Base-by-base conservation (phyloP, 345 rosid genomes). In the Acer negundo region DNA sequence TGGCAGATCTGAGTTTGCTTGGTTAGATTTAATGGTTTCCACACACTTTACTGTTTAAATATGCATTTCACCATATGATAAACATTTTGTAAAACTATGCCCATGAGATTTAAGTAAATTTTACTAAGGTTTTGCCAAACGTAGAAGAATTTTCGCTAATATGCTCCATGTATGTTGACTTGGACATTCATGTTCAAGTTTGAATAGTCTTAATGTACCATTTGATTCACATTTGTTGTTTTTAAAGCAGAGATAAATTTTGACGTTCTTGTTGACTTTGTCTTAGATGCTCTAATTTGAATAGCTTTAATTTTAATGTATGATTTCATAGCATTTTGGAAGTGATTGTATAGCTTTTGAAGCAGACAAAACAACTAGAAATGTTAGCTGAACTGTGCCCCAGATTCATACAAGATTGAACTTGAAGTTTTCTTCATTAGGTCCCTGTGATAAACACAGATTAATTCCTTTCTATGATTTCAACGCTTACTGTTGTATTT, bases 1-100 rank as follows among this genome's bases (percentile, higher is more conserved):
- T 26, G n/a, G 19, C 67, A 51, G 83, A 81, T 77, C 80, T 69
- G 80, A 72, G 80, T 13, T 24, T 40, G 70, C 7, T 62, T 8
- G 38, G 59, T 49, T 49, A 49, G 63, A n/a, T 66, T 75, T 51
- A 66, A 63, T 38, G 51, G 11, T 47, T 19, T 11, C 7, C 46
- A 42, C 46, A 19, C 16, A 47, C 11, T 6, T 31, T 58, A 16
- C 61, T 58, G 19, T 71, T 2, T 7, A 3, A 13, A 53, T 12
- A 16, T 51, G 17, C 6, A 1, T 51, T 51, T 51, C 56, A 53
- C 58, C 7, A 3, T 19, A 16, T 16, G 63, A 59, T 59, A n/a
- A 0, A 59, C 13, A 59, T 5, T 7, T n/a, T 22, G 24, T 9
- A 7, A 7, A 20, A 59, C 26, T 59, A 22, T n/a, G 26, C n/a